Conservation (phyloP, 1,139 yeast genomes). For the Yamadazyma buinensis region DNA sequence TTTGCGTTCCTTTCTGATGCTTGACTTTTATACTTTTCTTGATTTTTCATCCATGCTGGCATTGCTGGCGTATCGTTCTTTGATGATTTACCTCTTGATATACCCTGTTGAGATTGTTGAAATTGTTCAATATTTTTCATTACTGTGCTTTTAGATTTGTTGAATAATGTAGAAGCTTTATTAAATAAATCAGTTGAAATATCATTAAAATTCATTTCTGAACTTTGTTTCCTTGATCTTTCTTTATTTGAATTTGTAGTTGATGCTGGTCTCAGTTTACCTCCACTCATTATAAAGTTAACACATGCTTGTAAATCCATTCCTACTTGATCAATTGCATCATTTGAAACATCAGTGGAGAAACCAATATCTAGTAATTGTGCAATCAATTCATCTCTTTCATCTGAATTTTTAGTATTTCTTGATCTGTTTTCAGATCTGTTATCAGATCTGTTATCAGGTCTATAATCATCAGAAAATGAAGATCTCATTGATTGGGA, state of each 20-base stretch:
- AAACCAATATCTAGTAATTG: constrained; percentile 82
- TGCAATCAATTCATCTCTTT: constrained; percentile 55
- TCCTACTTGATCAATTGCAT: constrained; percentile 59
- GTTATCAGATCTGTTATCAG: neutral
- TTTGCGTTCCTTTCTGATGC: constrained; percentile 34
- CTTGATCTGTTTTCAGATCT: neutral
- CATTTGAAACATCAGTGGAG: constrained; percentile 53
- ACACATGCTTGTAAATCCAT: constrained; percentile 64
- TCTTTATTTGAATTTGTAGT: neutral
- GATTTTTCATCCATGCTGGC: constrained; percentile 81
- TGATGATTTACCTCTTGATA: constrained; percentile 11
- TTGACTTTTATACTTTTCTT: constrained; percentile 43
- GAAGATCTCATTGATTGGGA: neutral
- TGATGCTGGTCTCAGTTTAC: constrained; percentile 15
- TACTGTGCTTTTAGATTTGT: constrained; percentile 59
- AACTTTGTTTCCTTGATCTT: constrained; percentile 26
- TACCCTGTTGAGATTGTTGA: constrained; percentile 21
- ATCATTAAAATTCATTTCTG: constrained; percentile 29
- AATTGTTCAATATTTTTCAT: constrained; percentile 65
- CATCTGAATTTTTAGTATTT: constrained; percentile 1
- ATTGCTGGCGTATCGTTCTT: constrained; percentile 35
- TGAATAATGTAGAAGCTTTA: constrained; percentile 59
- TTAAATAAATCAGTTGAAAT: constrained; percentile 60
- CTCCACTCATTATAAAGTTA: constrained; percentile 55
- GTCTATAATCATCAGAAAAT: neutral